Conservation (phyloP, 345 rosid genomes). For the Ceriops zippeliana region DNA sequence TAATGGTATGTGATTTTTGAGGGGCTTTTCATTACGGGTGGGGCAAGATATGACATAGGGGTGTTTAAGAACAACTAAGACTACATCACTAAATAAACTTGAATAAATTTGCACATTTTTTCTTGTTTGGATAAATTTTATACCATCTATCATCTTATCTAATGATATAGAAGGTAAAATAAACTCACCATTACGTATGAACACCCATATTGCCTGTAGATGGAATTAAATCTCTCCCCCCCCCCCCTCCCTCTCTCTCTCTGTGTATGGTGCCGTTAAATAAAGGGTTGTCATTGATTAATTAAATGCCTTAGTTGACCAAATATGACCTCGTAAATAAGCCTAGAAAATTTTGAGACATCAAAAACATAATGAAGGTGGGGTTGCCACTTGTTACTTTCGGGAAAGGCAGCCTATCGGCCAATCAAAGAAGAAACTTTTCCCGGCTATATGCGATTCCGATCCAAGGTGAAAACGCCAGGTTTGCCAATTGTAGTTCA, state of each 20-base stretch:
- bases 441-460: conserved; percentile 14
- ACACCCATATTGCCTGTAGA: no score
- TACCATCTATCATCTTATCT: no score
- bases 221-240: not conserved
- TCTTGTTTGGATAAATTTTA: no score
- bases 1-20: no score
- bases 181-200: no score
- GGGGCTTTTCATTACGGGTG: no score
- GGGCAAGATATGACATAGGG: no score
- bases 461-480: conserved; percentile 11
- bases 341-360: not conserved
- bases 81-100: no score
- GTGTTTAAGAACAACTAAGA: no score
- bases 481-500: conserved; percentile 7
- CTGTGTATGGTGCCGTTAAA: not conserved
- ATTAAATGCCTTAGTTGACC: not conserved
- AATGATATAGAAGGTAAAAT: no score
- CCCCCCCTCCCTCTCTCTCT: not conserved
- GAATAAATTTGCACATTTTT: no score
- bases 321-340: conserved; percentile 11
- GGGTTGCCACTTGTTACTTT: conserved; percentile 5
- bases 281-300: no score
- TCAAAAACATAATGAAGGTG: not conserved
- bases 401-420: not conserved
- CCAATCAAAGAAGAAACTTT: conserved; percentile 6